Evolutionary conservation across 2,329 filamentous ascomycete species (phyloP).

Genomic region (Ophiostoma pallidulum): DNA sequence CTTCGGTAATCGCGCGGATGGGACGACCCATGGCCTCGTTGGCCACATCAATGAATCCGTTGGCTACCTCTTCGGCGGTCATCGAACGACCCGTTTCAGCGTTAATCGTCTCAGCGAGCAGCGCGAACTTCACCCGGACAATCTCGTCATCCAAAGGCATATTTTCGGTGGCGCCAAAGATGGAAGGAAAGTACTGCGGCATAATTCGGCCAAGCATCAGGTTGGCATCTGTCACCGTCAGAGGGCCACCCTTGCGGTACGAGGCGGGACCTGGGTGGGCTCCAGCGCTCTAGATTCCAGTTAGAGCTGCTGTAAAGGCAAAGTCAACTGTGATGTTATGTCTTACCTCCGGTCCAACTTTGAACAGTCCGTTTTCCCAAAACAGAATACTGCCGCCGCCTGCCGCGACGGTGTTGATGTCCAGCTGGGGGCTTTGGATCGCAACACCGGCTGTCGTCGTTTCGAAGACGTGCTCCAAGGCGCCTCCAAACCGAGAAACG

Average conservation of each 20-base stretch:
- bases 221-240: slow-evolving; percentile 86
- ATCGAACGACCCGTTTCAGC: slow-evolving; percentile 61
- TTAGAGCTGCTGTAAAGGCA: slow-evolving; percentile 45
- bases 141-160: slow-evolving; percentile 66
- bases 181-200: slow-evolving; percentile 87
- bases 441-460: slow-evolving; percentile 67
- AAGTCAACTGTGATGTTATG: too few species aligned
- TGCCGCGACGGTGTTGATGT: slow-evolving; percentile 90
- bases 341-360: slow-evolving; percentile 58
- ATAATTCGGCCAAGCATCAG: slow-evolving; percentile 71
- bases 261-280: slow-evolving; percentile 84
- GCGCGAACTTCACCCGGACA: slow-evolving; percentile 64
- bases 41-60: slow-evolving; percentile 79
- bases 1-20: slow-evolving; percentile 81
- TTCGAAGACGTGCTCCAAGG: slow-evolving; percentile 61
- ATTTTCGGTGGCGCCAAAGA: slow-evolving; percentile 82
- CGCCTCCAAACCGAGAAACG: slow-evolving; percentile 27
- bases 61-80: slow-evolving; percentile 73
- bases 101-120: slow-evolving; percentile 70
- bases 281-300: slow-evolving; percentile 65
- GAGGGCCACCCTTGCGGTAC: slow-evolving; percentile 78
- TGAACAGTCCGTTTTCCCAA: slow-evolving; percentile 80
- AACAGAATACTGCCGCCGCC: slow-evolving; percentile 78
- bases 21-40: slow-evolving; percentile 87
- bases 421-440: slow-evolving; percentile 81